Evolutionary conservation across 1,139 yeast genomes (phyloP), one percentile per base, ranked within the genome.

Genomic region (Suhomyces bokatorum): DNA sequence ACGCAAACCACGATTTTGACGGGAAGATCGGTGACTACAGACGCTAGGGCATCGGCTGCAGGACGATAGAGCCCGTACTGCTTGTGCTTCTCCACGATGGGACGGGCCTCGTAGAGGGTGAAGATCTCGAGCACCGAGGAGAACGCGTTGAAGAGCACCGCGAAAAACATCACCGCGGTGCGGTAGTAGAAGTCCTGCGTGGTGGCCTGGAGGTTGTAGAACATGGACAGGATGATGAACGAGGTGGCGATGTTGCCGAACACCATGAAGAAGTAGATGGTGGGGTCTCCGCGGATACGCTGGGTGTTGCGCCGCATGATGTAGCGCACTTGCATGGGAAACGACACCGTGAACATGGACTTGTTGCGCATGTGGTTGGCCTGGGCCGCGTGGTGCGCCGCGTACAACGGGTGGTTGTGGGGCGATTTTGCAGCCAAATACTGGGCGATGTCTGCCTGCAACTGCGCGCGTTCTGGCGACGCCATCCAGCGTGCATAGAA

Each of bases 71-170:
- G 64, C 0, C 90, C 88, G 61, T 80, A 87, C 32, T 80, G 75
- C 59, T 83, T 83, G 56, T 87, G 96, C 59, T 88, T 88, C 62
- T 85, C 91, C 26, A 86, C 86, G 51, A 87, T 79, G 3, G 87
- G 83, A 58, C 95, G 80, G 12, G 88, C 83, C 57, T 83, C 90
- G 52, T 69, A 77, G 42, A 85, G 65, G 8, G 86, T 67, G 67
- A 85, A 77, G 52, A 87, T 81, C 64, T 87, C 95, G 60, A 87
- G 72, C 54, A 86, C 68, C 14, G 90, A 85, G 17, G 86, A 72
- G 64, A 87, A 83, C 13, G 91, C 88, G 61, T 87, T 86, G 66
- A 84, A 86, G 56, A 87, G 71, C 41, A 85, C 78, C 38, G 95
- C 87, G 61, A 85, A 86, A 69, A 87, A 87, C 70, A 88, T 65